Evolutionary conservation across 2,329 filamentous ascomycete species (phyloP), one percentile per base, ranked within the genome.

Genomic region (Bipolaris victoriae): DNA sequence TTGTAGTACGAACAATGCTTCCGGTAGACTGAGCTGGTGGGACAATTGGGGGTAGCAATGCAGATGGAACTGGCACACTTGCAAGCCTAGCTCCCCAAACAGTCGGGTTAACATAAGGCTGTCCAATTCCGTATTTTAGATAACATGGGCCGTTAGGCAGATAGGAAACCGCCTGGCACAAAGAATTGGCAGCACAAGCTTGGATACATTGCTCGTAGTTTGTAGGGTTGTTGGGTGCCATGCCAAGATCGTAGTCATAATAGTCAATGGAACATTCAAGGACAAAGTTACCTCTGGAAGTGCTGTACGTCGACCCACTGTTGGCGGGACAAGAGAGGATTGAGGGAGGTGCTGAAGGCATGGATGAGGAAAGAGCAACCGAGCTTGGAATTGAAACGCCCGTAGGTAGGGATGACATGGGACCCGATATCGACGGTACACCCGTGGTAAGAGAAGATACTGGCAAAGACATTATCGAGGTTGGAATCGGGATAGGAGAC

Each of bases 261-360:
- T 54, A 55, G 29, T 61, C 62, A 15, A 49, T 5, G 24, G 49
- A 63, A 44, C 62, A 66, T 45, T 63, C 60, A 20, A 64, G 45
- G 11, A 57, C 15, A n/a, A 58, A 64, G 22, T 49, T n/a, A 16
- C 62, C 58, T 5, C 39, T 29, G 9, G 52, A 31, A 13, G 54
- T 63, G 18, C 31, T 56, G 39, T 56, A 44, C 13, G 35, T 58
- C 4, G 35, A 26, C 13, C 63, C 63, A 35, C 62, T 13, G 15
- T 36, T 48, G 3, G 31, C 47, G 37, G 62, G 62, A 47, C 62
- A 64, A 5, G 48, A 45, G 20, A 55, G n/a, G 4, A 5, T 26
- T 16, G 57, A 40, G 1, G 49, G 16, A 35, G 52, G 18, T 9
- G 37, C 7, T 13, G 44, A 51, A 2, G 48, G 6, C 5, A 18